Conservation (phyloP, 768 basidiomycete genomes). For the Hemileccinum impolitum region DNA sequence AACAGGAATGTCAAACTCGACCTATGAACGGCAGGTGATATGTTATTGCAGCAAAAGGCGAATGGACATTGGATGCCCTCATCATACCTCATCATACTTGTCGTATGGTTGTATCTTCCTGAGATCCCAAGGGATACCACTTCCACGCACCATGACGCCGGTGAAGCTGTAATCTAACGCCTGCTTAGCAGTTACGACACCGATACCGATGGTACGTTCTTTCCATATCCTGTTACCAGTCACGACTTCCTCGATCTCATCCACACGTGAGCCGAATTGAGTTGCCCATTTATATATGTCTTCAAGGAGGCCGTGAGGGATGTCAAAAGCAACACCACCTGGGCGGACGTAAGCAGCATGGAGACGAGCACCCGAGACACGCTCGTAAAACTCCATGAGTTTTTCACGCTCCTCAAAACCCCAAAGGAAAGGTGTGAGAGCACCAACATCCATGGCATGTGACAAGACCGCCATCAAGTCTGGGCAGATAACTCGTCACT, state of each 20-base stretch:
- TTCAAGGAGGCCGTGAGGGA: conserved; percentile 97
- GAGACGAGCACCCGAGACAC: conserved; percentile 95
- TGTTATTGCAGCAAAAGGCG: no score
- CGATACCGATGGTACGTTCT: conserved; percentile 86
- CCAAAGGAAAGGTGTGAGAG: conserved; percentile 98
- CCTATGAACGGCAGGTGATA: conserved; percentile 38
- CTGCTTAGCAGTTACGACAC: conserved; percentile 86
- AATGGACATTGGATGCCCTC: not conserved
- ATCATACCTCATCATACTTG: conserved; percentile 82
- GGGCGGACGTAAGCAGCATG: conserved; percentile 98
- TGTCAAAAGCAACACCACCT: conserved; percentile 95
- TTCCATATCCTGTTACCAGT: conserved; percentile 99
- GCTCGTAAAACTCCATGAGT: conserved; percentile 99
- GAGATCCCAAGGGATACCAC: conserved; percentile 93
- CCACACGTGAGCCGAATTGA: conserved; percentile 84
- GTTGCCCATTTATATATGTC: conserved; percentile 99
- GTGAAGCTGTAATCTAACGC: conserved; percentile 92
- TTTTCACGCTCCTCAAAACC: conserved; percentile 99
- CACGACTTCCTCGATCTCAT: conserved; percentile 98
- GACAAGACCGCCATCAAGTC: conserved; percentile 97
- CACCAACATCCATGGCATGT: conserved; percentile 96
- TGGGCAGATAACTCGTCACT: conserved; percentile 24
- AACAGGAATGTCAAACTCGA: conserved; percentile 97
- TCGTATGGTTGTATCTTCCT: conserved; percentile 92
- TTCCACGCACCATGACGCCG: conserved; percentile 95